phyloP scores from a whole-genome alignment of 495 filamentous ascomycete species.

The Tuber umbilicatum region DNA sequence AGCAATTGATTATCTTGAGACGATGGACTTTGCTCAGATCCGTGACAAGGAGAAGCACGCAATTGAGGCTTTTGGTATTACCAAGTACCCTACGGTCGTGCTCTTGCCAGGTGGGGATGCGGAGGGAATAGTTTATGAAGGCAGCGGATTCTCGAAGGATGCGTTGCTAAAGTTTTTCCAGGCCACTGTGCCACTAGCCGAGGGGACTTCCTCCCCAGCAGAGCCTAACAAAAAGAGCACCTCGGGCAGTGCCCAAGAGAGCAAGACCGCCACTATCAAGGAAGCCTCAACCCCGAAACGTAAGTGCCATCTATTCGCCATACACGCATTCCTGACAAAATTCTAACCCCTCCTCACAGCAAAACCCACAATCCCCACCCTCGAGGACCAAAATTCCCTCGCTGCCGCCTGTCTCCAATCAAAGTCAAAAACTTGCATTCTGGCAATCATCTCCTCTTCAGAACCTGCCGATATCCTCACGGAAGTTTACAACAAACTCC shows the following conservation, averaged over 20 bases:
- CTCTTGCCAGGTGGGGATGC: slow-evolving; percentile 68
- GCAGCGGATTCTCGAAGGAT: slow-evolving; percentile 72
- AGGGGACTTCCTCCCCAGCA: slow-evolving; percentile 36
- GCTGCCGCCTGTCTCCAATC: slow-evolving; percentile 58
- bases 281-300: slow-evolving; percentile 34
- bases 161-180: slow-evolving; percentile 78
- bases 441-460: slow-evolving; percentile 63
- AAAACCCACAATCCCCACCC: slow-evolving; percentile 26
- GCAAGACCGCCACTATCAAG: background rate
- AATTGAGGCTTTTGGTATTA: slow-evolving; percentile 66
- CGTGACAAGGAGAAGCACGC: slow-evolving; percentile 71
- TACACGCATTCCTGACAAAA: slow-evolving; percentile 1
- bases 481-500: slow-evolving; percentile 62
- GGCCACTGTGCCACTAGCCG: slow-evolving; percentile 59
- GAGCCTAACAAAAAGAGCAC: slow-evolving; percentile 55
- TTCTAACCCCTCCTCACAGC: slow-evolving; percentile 16
- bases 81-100: slow-evolving; percentile 71
- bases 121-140: slow-evolving; percentile 66
- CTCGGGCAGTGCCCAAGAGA: slow-evolving; percentile 40
- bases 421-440: slow-evolving; percentile 77
- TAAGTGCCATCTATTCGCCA: slow-evolving; percentile 25
- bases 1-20: slow-evolving; percentile 85
- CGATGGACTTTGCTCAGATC: slow-evolving; percentile 74
- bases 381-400: slow-evolving; percentile 45
- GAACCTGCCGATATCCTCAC: slow-evolving; percentile 52